These are phyloP conservation scores for Phytophthora tentaculata DNA, from an alignment of 352 stramenopile species.

Conservation along the genomic window DNA sequence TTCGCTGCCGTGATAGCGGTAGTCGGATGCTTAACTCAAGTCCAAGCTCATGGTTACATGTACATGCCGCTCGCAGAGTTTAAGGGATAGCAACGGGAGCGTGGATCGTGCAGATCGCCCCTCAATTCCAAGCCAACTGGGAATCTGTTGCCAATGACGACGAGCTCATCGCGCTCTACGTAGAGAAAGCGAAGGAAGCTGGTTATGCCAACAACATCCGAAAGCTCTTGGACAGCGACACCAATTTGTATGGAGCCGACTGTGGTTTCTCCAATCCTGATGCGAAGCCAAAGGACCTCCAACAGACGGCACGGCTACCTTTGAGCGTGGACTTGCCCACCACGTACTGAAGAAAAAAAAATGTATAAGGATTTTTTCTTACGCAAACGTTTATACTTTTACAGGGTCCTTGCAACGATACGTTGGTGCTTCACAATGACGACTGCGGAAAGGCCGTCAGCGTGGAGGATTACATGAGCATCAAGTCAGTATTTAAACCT, in stretches of 20 bases:
- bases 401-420: conserved; percentile 36
- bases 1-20: not conserved
- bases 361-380: too few relatives aligned
- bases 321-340: conserved; percentile 17
- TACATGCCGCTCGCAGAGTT: conserved; percentile 35
- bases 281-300: conserved; percentile 29
- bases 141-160: conserved; percentile 26
- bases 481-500: conserved; percentile 37
- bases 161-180: conserved; percentile 28
- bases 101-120: conserved; percentile 40
- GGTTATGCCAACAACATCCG: conserved; percentile 31
- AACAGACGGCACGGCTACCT: conserved; percentile 24
- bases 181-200: conserved; percentile 17
- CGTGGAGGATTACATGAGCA: conserved; percentile 16
- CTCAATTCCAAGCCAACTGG: conserved; percentile 32
- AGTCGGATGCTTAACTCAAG: not conserved
- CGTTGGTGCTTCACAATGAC: conserved; percentile 31
- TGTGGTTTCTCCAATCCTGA: conserved; percentile 39
- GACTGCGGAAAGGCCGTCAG: conserved; percentile 30
- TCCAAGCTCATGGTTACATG: conserved; percentile 39
- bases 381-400: too few relatives aligned
- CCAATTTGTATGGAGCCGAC: conserved; percentile 30
- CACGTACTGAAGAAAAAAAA: too few relatives aligned
- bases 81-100: conserved; percentile 20
- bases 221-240: conserved; percentile 32